These are phyloP conservation scores for Verticillium longisporum DNA, from an alignment of 2,329 filamentous ascomycete genomes.

Conservation along the genomic window DNA sequence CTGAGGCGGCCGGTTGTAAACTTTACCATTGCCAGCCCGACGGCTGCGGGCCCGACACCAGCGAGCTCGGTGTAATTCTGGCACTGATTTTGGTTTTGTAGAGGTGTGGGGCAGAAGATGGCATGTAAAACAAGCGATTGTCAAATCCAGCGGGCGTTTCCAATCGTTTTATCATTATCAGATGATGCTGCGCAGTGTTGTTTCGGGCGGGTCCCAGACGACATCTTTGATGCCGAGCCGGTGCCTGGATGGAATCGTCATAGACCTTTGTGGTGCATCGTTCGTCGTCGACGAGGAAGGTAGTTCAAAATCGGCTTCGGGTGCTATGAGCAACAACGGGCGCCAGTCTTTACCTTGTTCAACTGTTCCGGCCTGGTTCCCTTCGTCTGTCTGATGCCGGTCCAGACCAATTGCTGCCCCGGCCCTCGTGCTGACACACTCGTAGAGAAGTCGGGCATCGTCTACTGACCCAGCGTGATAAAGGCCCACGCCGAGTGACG, in stretches of 20 bases:
- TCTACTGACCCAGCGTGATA: slow-evolving; percentile 59
- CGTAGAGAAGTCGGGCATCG: slow-evolving; percentile 51
- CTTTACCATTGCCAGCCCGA: too few relatives aligned
- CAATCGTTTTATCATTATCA: background rate
- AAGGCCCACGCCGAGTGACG: slow-evolving; percentile 55
- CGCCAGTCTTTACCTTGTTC: slow-evolving; percentile 12
- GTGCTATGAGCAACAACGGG: slow-evolving; percentile 20
- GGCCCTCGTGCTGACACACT: slow-evolving; percentile 28
- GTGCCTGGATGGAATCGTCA: slow-evolving; percentile 18
- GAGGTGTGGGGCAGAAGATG: background rate
- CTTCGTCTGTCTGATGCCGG: background rate
- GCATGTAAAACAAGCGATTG: background rate
- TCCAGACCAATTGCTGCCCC: slow-evolving; percentile 23
- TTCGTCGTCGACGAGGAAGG: slow-evolving; percentile 6
- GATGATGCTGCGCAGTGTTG: slow-evolving; percentile 5
- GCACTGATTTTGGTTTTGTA: background rate
- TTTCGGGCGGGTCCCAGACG: slow-evolving; percentile 30
- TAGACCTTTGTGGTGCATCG: background rate
- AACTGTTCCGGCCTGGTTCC: slow-evolving; percentile 1
- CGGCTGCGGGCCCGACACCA: background rate
- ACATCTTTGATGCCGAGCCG: slow-evolving; percentile 24
- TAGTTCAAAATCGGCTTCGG: slow-evolving; percentile 14
- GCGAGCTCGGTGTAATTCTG: background rate
- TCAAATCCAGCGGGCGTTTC: background rate
- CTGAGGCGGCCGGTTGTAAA: too few relatives aligned